Evolutionary conservation across 257 asterid species (phyloP).

Genomic region (Catharanthus roseus): DNA sequence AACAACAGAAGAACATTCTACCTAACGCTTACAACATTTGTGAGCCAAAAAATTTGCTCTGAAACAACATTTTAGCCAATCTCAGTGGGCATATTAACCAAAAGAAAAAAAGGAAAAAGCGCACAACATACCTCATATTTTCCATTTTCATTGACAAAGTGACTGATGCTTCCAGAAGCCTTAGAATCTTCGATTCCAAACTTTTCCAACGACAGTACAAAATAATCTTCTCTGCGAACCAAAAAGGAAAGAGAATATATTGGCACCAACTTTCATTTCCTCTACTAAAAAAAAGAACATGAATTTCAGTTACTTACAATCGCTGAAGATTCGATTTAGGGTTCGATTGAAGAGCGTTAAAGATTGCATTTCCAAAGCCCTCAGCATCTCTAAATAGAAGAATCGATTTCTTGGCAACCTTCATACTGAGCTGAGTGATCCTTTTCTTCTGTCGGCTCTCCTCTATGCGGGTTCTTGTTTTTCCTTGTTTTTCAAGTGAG

Average conservation of each 20-base stretch:
- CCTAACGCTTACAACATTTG: too few species aligned
- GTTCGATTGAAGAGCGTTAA: constrained; percentile 46
- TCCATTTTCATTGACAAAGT: constrained; percentile 42
- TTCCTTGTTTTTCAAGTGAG: too few species aligned
- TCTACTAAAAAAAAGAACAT: background rate
- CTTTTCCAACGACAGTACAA: constrained; percentile 53
- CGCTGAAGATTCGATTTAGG: constrained; percentile 34
- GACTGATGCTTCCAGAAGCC: constrained; percentile 50
- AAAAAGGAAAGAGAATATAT: background rate
- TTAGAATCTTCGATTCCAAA: constrained; percentile 56
- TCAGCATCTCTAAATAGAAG: too few species aligned
- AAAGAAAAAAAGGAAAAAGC: too few species aligned
- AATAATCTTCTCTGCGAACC: constrained; percentile 48
- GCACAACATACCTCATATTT: constrained; percentile 39
- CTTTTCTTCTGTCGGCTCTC: too few species aligned
- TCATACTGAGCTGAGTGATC: background rate
- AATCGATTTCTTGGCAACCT: too few species aligned
- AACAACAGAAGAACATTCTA: too few species aligned
- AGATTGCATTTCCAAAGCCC: constrained; percentile 27
- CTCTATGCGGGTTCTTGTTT: too few species aligned
- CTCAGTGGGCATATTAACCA: too few species aligned
- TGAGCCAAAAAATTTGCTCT: background rate
- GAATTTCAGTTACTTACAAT: constrained; percentile 30
- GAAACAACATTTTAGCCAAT: too few species aligned
- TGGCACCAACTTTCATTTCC: background rate